phyloP scores from a whole-genome alignment of 116 monocot genomes.

The Papilionanthe hybrid region DNA sequence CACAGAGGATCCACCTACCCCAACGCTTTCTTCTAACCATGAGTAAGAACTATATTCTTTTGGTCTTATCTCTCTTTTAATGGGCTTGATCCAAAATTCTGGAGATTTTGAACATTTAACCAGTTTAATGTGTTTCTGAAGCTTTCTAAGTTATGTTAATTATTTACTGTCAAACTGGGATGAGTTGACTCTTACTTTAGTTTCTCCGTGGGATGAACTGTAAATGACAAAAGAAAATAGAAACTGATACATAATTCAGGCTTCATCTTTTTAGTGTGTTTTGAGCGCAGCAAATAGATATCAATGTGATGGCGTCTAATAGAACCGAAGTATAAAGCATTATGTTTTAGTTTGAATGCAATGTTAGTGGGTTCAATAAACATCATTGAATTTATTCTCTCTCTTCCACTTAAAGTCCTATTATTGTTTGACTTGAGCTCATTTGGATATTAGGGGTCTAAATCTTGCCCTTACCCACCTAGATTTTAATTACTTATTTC shows the following conservation, averaged over 20 bases:
- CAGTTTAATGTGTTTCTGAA: neutral
- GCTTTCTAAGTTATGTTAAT: neutral
- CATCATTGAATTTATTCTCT: too few relatives aligned
- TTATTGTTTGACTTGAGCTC: too few relatives aligned
- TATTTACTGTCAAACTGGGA: neutral
- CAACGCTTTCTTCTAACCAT: slow-evolving; percentile 2
- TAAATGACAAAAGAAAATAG: neutral
- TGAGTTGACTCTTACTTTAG: neutral
- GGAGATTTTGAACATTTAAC: neutral
- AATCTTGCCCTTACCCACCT: too few relatives aligned
- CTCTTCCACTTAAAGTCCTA: too few relatives aligned
- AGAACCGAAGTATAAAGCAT: too few relatives aligned
- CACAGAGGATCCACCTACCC: slow-evolving; percentile 5
- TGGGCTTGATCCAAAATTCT: neutral
- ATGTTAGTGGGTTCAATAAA: too few relatives aligned
- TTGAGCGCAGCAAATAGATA: neutral
- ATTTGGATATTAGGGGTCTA: too few relatives aligned
- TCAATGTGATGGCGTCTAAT: neutral
- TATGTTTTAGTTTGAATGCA: too few relatives aligned
- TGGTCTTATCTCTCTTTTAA: neutral
- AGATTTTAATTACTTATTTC: too few relatives aligned
- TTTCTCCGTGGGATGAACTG: neutral
- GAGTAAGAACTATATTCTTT: slow-evolving; percentile 11
- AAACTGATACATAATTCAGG: neutral
- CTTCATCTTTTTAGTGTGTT: neutral